These are phyloP conservation scores for Penicillium lagena DNA, from an alignment of 495 filamentous ascomycete species.

Conservation along the genomic window DNA sequence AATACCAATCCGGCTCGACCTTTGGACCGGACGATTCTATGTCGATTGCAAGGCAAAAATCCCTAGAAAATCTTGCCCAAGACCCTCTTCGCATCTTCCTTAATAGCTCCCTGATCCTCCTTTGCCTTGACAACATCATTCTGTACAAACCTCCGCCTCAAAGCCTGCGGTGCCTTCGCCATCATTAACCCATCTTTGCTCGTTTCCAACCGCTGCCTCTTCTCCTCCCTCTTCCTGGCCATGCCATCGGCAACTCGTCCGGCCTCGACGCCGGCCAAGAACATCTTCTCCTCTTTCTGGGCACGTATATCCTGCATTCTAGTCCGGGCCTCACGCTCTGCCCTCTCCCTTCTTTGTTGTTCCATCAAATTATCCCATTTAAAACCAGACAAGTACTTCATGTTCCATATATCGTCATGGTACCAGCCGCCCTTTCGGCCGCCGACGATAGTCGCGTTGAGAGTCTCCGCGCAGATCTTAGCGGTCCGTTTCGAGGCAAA, in stretches of 20 bases:
- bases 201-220: conserved; percentile 36
- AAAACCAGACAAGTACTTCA: conserved; percentile 73
- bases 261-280: conserved; percentile 75
- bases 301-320: conserved; percentile 73
- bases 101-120: conserved; percentile 38
- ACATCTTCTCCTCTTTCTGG: conserved; percentile 76
- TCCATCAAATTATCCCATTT: conserved; percentile 66
- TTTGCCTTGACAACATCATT: conserved; percentile 47
- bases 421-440: conserved; percentile 87
- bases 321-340: conserved; percentile 72
- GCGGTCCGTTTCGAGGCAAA: conserved; percentile 72
- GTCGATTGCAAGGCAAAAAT: too few species aligned
- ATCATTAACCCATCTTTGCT: conserved; percentile 8
- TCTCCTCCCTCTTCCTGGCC: conserved; percentile 55
- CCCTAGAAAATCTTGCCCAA: conserved; percentile 69
- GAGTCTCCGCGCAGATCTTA: conserved; percentile 72
- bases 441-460: conserved; percentile 78
- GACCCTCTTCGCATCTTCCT: conserved; percentile 68
- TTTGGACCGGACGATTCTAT: too few species aligned
- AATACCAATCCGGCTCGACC: too few species aligned
- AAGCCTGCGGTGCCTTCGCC: conserved; percentile 18
- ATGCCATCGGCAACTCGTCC: conserved; percentile 71
- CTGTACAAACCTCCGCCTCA: conserved; percentile 69
- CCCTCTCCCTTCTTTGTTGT: conserved; percentile 74
- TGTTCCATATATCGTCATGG: conserved; percentile 87